A percentile compares a stretch with the other conserved stretches of the same genome.
Evolutionary conservation across 345 rosid species (phyloP).

Genomic region (Populus tremula): DNA sequence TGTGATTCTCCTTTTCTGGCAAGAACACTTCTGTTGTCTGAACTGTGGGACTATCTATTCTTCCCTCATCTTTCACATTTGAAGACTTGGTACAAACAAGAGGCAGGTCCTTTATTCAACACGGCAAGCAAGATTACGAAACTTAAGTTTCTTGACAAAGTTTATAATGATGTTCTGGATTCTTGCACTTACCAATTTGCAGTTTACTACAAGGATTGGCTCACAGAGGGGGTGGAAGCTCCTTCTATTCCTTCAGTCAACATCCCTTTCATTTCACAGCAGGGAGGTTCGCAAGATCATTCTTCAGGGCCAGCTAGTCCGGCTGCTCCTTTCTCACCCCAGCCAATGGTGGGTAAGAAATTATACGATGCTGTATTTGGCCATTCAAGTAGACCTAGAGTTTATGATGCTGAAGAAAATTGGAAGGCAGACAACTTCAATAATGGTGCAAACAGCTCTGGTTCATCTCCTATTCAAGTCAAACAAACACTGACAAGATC

Average conservation of each 20-base stretch:
- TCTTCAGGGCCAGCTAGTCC: conserved; percentile 36
- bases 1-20: conserved; percentile 56
- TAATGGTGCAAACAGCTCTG: conserved; percentile 24
- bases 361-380: conserved; percentile 44
- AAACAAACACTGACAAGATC: conserved; percentile 30
- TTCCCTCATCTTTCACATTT: conserved; percentile 66
- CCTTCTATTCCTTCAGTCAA: conserved; percentile 50
- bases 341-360: conserved; percentile 56
- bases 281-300: conserved; percentile 27
- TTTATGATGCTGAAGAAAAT: conserved; percentile 25
- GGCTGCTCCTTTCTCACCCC: conserved; percentile 36
- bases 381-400: conserved; percentile 31
- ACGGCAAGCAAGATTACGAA: conserved; percentile 35
- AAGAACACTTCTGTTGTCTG: conserved; percentile 45
- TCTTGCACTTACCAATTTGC: conserved; percentile 57
- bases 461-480: conserved; percentile 35
- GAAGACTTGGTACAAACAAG: conserved; percentile 52
- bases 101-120: conserved; percentile 41
- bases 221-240: conserved; percentile 49
- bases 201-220: conserved; percentile 69
- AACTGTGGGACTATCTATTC: conserved; percentile 57
- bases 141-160: conserved; percentile 53
- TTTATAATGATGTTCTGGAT: conserved; percentile 52
- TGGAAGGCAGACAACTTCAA: conserved; percentile 16
- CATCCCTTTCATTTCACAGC: conserved; percentile 41